Percentiles rank a stretch among this genome's conserved stretches.
Conservation (phyloP, 257 asterid genomes). For the Scutellaria galericulata region DNA sequence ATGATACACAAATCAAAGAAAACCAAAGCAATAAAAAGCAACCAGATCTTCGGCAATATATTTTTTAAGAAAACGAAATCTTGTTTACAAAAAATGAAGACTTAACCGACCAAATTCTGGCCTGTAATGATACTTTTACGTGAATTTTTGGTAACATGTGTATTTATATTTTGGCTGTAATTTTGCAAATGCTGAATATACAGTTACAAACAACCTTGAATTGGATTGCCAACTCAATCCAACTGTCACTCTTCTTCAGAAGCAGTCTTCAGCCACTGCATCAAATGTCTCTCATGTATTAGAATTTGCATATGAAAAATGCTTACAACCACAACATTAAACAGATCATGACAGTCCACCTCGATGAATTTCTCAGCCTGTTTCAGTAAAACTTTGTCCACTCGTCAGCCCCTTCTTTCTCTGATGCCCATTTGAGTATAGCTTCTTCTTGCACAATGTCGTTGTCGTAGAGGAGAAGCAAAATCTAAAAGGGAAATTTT, state of each 20-base stretch:
- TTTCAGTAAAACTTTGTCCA: constrained; percentile 72
- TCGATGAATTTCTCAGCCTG: constrained; percentile 78
- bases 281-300: constrained; percentile 12
- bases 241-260: constrained; percentile 43
- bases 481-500: constrained; percentile 48
- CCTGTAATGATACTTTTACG: neutral
- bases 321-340: neutral
- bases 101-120: too few species aligned
- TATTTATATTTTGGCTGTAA: too few species aligned
- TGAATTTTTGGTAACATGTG: too few species aligned
- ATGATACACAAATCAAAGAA: too few species aligned
- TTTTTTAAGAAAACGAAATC: too few species aligned
- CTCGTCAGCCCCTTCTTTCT: constrained; percentile 93
- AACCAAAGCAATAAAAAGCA: too few species aligned
- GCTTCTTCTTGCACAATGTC: constrained; percentile 89
- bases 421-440: constrained; percentile 84
- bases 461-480: constrained; percentile 69
- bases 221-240: constrained; percentile 1
- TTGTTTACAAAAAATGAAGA: too few species aligned
- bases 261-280: constrained; percentile 93
- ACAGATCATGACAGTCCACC: constrained; percentile 35
- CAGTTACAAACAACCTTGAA: neutral
- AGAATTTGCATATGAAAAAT: neutral
- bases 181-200: too few species aligned
- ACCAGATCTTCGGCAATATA: too few species aligned